Evolutionary conservation across 1,139 yeast genomes (phyloP).

Genomic region (Pichia sp.): DNA sequence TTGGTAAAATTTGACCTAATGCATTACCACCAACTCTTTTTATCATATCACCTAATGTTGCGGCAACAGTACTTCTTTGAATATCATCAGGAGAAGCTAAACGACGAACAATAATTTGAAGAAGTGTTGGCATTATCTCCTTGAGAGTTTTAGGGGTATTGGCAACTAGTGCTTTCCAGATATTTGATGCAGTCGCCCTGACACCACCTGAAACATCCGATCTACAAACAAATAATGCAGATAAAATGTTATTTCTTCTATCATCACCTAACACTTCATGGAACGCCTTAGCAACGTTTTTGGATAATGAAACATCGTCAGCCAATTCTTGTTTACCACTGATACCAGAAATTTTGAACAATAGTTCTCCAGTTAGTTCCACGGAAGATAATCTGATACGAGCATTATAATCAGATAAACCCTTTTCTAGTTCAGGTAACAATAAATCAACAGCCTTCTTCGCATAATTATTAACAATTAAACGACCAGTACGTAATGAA

Average conservation of each 20-base stretch:
- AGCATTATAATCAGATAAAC: slow-evolving; percentile 74
- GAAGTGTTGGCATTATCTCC: slow-evolving; percentile 82
- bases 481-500: slow-evolving; percentile 87
- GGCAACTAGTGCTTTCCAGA: slow-evolving; percentile 95
- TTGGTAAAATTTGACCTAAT: slow-evolving; percentile 76
- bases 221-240: slow-evolving; percentile 85
- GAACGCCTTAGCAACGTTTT: slow-evolving; percentile 61
- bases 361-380: slow-evolving; percentile 92
- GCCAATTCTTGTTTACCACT: slow-evolving; percentile 58
- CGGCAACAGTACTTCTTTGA: slow-evolving; percentile 86
- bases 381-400: slow-evolving; percentile 92
- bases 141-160: slow-evolving; percentile 95
- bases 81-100: slow-evolving; percentile 74
- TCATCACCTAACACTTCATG: slow-evolving; percentile 78
- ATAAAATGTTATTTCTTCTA: slow-evolving; percentile 79
- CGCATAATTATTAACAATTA: slow-evolving; percentile 88
- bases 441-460: slow-evolving; percentile 87
- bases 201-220: slow-evolving; percentile 86
- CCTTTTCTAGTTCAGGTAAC: slow-evolving; percentile 88
- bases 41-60: slow-evolving; percentile 90
- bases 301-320: slow-evolving; percentile 53
- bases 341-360: slow-evolving; percentile 92
- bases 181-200: slow-evolving; percentile 86
- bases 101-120: slow-evolving; percentile 71
- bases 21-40: slow-evolving; percentile 93